Evolutionary conservation across 306 rosid species (phyloP).

Genomic region (Corylus avellana): DNA sequence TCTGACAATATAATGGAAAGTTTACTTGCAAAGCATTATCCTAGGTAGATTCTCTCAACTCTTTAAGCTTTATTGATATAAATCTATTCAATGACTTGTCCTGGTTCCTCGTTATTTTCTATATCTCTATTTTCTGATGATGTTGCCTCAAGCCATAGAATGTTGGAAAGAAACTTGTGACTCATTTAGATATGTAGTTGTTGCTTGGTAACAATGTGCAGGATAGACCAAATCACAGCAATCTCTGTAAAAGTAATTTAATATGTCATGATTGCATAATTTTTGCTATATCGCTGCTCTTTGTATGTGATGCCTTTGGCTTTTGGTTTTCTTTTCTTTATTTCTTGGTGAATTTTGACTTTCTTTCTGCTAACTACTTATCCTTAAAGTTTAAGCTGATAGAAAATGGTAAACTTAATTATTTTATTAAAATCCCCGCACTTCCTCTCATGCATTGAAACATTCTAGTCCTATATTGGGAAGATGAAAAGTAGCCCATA

Average conservation of each 20-base stretch:
- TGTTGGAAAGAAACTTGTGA: neutral
- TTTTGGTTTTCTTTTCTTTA: neutral
- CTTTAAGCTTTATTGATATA: neutral
- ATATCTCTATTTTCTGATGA: neutral
- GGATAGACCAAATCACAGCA: neutral
- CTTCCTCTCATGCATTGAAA: no score
- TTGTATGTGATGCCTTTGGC: neutral
- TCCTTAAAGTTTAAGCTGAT: no score
- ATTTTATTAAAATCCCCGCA: no score
- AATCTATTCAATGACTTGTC: constrained; percentile 7
- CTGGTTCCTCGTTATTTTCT: constrained; percentile 1
- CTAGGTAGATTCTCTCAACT: constrained; percentile 54
- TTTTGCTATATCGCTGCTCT: neutral
- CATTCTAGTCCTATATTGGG: no score
- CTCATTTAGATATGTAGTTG: neutral
- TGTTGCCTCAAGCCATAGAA: neutral
- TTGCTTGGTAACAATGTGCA: neutral
- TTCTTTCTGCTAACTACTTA: neutral
- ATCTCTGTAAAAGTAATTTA: neutral
- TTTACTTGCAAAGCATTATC: constrained; percentile 74
- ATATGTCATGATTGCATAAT: neutral
- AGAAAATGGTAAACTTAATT: no score
- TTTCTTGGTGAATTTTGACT: neutral
- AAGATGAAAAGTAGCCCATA: no score
- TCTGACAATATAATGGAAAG: constrained; percentile 94